Conservation (phyloP, 2,329 filamentous ascomycete genomes). For the Xylariaceae sp. region DNA sequence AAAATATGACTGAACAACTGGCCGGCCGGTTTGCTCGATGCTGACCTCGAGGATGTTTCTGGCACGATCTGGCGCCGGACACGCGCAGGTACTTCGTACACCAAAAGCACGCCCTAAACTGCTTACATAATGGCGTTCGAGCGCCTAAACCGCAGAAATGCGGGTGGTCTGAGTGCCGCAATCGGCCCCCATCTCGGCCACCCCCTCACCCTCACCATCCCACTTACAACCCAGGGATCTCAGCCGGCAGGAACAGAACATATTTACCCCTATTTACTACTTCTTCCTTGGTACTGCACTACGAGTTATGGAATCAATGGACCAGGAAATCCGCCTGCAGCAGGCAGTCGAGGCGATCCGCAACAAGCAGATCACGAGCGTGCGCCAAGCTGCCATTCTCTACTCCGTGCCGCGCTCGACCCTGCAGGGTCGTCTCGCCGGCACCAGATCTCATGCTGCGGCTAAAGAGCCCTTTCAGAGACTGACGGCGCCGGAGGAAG, state of each 20-base stretch:
- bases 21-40: too few species aligned
- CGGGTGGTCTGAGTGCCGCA: neutral
- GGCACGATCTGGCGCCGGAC: too few species aligned
- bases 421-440: neutral
- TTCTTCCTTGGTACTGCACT: neutral
- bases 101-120: too few species aligned
- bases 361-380: neutral
- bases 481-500: neutral
- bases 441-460: neutral
- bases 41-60: too few species aligned
- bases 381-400: neutral
- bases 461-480: neutral
- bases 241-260: too few species aligned
- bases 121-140: neutral
- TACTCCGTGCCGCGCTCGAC: neutral
- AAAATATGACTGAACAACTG: too few species aligned
- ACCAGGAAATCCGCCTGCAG: neutral
- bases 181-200: neutral
- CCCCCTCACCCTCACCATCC: neutral
- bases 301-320: neutral
- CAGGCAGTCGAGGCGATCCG: neutral
- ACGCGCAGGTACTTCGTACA: too few species aligned
- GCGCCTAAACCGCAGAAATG: neutral
- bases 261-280: too few species aligned
- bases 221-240: neutral